Conservation (phyloP, 805 yeast genomes). For the Candida manassasensis region DNA sequence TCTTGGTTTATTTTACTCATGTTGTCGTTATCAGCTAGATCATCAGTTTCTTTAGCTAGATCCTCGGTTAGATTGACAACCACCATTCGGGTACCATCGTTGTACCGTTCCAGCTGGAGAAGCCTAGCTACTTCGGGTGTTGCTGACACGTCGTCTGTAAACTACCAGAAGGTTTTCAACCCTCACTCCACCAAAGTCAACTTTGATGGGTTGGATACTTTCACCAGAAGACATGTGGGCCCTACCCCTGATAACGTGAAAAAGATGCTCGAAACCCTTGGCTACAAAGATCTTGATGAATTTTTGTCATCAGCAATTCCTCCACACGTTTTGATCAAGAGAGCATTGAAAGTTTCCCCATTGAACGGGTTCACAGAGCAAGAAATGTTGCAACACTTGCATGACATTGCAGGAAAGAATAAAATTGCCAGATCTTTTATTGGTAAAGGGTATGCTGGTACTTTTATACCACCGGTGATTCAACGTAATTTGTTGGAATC, state of each 20-base stretch:
- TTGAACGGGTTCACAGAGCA: slow-evolving; percentile 73
- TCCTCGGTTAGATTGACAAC: background rate
- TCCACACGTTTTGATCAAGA: slow-evolving; percentile 60
- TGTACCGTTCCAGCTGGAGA: too few relatives aligned
- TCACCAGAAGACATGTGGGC: slow-evolving; percentile 88
- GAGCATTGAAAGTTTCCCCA: slow-evolving; percentile 67
- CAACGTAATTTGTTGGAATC: slow-evolving; percentile 88
- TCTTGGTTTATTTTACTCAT: background rate
- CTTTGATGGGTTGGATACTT: slow-evolving; percentile 60
- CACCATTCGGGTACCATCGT: too few relatives aligned
- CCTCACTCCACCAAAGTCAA: slow-evolving; percentile 25
- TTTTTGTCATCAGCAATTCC: slow-evolving; percentile 78
- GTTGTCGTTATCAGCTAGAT: slow-evolving; percentile 1
- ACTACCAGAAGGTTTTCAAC: slow-evolving; percentile 45
- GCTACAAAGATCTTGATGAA: slow-evolving; percentile 60
- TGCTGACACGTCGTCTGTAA: slow-evolving; percentile 49
- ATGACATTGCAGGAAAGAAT: slow-evolving; percentile 70
- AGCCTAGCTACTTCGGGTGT: slow-evolving; percentile 9
- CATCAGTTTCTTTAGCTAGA: background rate
- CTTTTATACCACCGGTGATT: slow-evolving; percentile 84
- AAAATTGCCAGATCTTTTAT: slow-evolving; percentile 69
- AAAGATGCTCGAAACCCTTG: slow-evolving; percentile 62
- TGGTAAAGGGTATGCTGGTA: slow-evolving; percentile 94
- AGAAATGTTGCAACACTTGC: slow-evolving; percentile 67
- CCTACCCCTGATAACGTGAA: slow-evolving; percentile 60